Percentiles rank a stretch among this genome's conserved stretches.
Conservation (phyloP, 78 protist species). For the Dictyostelium intermedium region DNA sequence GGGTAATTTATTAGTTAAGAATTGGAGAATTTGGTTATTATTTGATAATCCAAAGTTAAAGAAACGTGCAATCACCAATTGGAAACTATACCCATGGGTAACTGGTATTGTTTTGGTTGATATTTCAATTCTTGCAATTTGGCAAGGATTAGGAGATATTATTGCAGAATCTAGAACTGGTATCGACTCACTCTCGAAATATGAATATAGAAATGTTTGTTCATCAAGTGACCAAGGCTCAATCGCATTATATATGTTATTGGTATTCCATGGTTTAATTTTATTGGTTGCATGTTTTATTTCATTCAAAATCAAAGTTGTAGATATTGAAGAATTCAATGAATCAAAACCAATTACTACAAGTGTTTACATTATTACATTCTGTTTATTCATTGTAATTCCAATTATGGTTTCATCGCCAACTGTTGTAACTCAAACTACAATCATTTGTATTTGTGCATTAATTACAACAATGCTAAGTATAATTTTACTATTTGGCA, state of each 20-base stretch:
- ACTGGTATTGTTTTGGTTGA: not conserved
- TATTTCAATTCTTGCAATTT: not conserved
- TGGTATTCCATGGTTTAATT: constrained; percentile 33
- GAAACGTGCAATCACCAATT: constrained; percentile 11
- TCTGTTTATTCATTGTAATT: constrained; percentile 50
- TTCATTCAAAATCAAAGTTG: constrained; percentile 35
- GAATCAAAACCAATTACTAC: constrained; percentile 26
- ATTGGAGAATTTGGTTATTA: constrained; percentile 50
- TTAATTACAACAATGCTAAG: not conserved
- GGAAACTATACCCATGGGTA: constrained; percentile 17
- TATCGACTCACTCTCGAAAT: not conserved
- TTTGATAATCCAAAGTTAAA: constrained; percentile 51
- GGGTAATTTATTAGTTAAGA: constrained; percentile 31
- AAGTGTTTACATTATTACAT: constrained; percentile 16
- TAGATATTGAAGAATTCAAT: constrained; percentile 24
- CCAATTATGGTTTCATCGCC: constrained; percentile 31
- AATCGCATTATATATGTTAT: not conserved
- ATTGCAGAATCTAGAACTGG: not conserved
- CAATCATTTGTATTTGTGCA: constrained; percentile 17
- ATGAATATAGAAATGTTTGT: constrained; percentile 19
- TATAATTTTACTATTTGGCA: not conserved
- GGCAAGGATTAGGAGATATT: constrained; percentile 10
- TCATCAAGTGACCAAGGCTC: not conserved
- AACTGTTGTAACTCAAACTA: not conserved
- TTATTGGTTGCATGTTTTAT: constrained; percentile 48